Percentiles rank a stretch among this genome's conserved stretches.
These are phyloP conservation scores for Eremothecium cymbalariae DNA, from an alignment of 1,139 yeast genomes.

Conservation along the genomic window DNA sequence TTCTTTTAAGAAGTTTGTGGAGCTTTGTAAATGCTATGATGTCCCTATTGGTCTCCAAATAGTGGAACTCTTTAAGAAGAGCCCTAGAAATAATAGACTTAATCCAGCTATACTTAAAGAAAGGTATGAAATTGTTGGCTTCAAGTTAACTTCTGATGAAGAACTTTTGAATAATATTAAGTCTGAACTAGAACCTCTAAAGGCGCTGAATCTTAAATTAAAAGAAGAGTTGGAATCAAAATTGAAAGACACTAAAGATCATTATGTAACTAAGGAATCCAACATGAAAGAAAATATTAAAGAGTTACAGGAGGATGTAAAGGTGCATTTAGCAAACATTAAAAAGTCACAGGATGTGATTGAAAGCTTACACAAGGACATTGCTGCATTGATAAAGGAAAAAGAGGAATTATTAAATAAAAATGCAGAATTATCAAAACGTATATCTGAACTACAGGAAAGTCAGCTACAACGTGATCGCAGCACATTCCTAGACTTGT, in stretches of 20 bases:
- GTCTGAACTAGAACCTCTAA: constrained; percentile 1
- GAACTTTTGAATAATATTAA: neutral
- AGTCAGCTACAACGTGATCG: constrained; percentile 3
- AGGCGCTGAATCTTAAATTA: neutral
- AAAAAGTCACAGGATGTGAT: constrained; percentile 6
- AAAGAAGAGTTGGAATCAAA: constrained; percentile 8
- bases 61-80: constrained; percentile 9
- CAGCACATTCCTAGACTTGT: constrained; percentile 4
- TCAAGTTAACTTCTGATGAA: constrained; percentile 7
- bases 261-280: constrained; percentile 8
- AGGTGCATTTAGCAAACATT: constrained; percentile 1
- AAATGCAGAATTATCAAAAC: constrained; percentile 5
- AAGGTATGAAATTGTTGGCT: constrained; percentile 14
- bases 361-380: constrained; percentile 4
- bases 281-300: constrained; percentile 12
- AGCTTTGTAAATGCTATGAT: constrained; percentile 12
- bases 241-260: constrained; percentile 9
- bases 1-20: constrained; percentile 9
- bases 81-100: neutral
- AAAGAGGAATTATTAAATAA: constrained; percentile 5
- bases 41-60: constrained; percentile 13
- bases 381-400: constrained; percentile 3
- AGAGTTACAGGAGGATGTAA: constrained; percentile 3
- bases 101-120: constrained; percentile 7
- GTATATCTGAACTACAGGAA: constrained; percentile 5